Base-by-base conservation (phyloP, 257 asterid genomes). In the Datura wrightii region DNA sequence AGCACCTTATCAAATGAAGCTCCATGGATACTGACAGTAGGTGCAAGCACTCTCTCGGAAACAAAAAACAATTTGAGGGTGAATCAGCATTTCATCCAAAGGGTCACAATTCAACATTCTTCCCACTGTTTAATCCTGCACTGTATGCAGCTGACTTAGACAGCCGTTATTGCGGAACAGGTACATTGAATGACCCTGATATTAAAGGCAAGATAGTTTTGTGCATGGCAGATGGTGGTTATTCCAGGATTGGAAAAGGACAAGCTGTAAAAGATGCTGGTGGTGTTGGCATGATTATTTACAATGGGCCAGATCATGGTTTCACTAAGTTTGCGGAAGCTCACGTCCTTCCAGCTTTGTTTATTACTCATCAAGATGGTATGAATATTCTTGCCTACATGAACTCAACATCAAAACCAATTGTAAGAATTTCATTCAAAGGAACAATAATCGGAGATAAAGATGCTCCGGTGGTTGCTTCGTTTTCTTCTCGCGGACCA, bases 401-500 rank as follows among this genome's bases (percentile, higher is more conserved):
- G 10, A 89, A 83, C 10, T 83, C 93, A 5, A 69, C 91, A 1
- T n/a, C 86, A 5, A 10, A 37, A 5, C 90, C 92, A 0, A 58
- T 31, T 0, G 90, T 92, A 0, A 74, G 86, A 16, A 3, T 90
- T 6, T 16, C 53, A 2, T 90, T 89, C 85, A 83, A 83, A 83
- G 93, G 94, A 63, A 92, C 93, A 3, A 31, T 86, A 5, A 87
- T 87, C 0, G 95, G 93, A 0, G 91, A 88, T 15, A 39, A 58
- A 10, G 48, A 74, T 6, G 91, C 91, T 9, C 97, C 95, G 0
- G 54, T 46, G 0, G 91, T 93, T 31, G 90, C 92, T 2, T 59
- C 82, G 1, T 93, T 89, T 74, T 93, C 97, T 1, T 79, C 94
- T 5, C 74, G 94, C 10, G 94, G 97, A 2, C 96, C 97, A 0